phyloP scores from a whole-genome alignment of 257 asterid species.

The Solanum virginianum region DNA sequence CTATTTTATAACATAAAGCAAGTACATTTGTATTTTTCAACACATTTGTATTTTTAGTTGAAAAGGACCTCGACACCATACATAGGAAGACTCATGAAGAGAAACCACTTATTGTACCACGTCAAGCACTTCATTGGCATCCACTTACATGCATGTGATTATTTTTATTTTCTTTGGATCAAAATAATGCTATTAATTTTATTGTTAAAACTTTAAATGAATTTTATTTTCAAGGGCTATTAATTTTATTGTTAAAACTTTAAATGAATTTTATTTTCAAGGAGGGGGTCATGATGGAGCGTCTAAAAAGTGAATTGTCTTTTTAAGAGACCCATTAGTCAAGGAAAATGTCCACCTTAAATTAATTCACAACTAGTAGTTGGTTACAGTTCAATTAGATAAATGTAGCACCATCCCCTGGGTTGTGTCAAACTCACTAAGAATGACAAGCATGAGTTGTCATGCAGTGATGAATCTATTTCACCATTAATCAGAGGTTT shows the following conservation, averaged over 20 bases:
- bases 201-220: neutral
- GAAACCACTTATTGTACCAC: neutral
- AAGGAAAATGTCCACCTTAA: neutral
- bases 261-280: neutral
- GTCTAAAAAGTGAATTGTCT: neutral
- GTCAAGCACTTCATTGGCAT: neutral
- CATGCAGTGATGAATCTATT: rapidly evolving
- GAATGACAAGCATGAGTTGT: too few species aligned
- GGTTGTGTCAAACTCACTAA: neutral
- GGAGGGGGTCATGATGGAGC: neutral
- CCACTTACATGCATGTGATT: neutral
- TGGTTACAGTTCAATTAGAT: neutral
- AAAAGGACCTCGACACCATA: neutral
- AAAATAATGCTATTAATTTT: neutral
- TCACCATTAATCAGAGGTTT: too few species aligned
- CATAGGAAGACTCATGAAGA: neutral
- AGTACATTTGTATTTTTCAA: too few species aligned
- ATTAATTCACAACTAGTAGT: neutral
- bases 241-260: neutral
- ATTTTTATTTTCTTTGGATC: neutral
- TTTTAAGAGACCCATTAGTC: neutral
- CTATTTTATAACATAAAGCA: too few species aligned
- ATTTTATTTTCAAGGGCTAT: neutral
- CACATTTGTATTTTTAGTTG: too few species aligned
- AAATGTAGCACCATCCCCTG: neutral